These are phyloP conservation scores for Cladosporium sp. DNA, from an alignment of 2,329 filamentous ascomycete species.

Conservation along the genomic window DNA sequence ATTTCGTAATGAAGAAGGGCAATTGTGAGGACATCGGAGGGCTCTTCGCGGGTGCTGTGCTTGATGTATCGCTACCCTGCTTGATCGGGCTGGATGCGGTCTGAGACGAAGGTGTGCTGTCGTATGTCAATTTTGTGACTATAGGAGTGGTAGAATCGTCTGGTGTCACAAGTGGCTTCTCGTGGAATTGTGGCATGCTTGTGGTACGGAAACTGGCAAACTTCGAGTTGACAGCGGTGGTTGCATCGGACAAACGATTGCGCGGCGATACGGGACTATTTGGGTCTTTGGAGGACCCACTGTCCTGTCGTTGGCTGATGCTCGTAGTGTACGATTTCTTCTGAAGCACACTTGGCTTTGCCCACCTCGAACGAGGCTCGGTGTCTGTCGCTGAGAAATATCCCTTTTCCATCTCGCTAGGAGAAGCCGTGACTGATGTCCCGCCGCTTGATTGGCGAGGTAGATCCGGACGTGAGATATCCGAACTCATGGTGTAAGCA, in stretches of 20 bases:
- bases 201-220: slow-evolving; percentile 24
- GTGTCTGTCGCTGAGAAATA: slow-evolving; percentile 90
- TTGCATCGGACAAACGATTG: slow-evolving; percentile 15
- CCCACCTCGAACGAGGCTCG: slow-evolving; percentile 66
- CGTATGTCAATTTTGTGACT: slow-evolving; percentile 55
- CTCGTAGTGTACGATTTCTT: slow-evolving; percentile 56
- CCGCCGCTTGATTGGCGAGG: not conserved
- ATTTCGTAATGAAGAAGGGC: slow-evolving; percentile 26
- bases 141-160: slow-evolving; percentile 47
- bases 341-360: slow-evolving; percentile 64
- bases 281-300: not conserved
- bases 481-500: slow-evolving; percentile 7
- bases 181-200: slow-evolving; percentile 22
- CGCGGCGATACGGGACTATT: slow-evolving; percentile 18
- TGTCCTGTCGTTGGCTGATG: not conserved
- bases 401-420: slow-evolving; percentile 70
- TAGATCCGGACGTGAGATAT: not conserved
- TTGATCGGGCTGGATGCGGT: slow-evolving; percentile 20
- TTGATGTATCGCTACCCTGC: slow-evolving; percentile 47
- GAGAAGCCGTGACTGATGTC: slow-evolving; percentile 20
- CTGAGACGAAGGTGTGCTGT: slow-evolving; percentile 30
- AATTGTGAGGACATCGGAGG: slow-evolving; percentile 30
- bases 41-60: slow-evolving; percentile 22
- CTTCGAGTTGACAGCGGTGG: slow-evolving; percentile 22
- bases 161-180: slow-evolving; percentile 36